These are phyloP conservation scores for Rubroshorea leprosula DNA, from an alignment of 345 rosid species.

Conservation along the genomic window DNA sequence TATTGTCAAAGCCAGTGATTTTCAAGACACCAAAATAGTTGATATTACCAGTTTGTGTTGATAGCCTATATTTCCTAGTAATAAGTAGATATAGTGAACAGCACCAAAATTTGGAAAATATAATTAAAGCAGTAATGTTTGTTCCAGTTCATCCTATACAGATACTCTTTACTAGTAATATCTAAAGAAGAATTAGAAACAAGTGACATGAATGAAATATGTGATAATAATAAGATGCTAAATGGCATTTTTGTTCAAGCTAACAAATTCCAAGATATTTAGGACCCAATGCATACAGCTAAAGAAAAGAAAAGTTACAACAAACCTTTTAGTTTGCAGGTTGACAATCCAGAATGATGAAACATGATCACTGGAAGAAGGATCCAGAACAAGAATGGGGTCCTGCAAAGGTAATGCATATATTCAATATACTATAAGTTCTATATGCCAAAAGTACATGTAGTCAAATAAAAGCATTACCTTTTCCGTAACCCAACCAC, in stretches of 20 bases:
- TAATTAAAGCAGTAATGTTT: too few relatives aligned
- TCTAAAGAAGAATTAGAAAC: too few relatives aligned
- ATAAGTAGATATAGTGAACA: too few relatives aligned
- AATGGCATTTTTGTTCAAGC: not conserved
- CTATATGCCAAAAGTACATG: constrained; percentile 3
- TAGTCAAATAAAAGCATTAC: constrained; percentile 25
- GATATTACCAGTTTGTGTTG: too few relatives aligned
- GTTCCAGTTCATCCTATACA: too few relatives aligned
- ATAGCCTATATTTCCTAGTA: too few relatives aligned
- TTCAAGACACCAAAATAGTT: too few relatives aligned
- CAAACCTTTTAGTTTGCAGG: constrained; percentile 89
- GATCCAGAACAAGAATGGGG: constrained; percentile 72
- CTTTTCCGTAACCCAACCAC: constrained; percentile 94
- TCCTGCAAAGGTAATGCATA: constrained; percentile 47
- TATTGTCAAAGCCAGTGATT: too few relatives aligned
- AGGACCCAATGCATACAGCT: not conserved
- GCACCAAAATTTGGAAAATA: too few relatives aligned
- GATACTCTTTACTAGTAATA: too few relatives aligned
- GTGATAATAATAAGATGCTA: constrained; percentile 10
- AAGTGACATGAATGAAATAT: too few relatives aligned
- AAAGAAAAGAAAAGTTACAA: not conserved
- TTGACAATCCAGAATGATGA: constrained; percentile 96
- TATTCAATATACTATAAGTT: not conserved
- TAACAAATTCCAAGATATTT: constrained; percentile 1
- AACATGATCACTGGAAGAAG: constrained; percentile 54